Evolutionary conservation across 768 basidiomycete genomes (phyloP), one percentile per base, ranked within the genome.

Genomic region (Leucogyrophana mollusca): DNA sequence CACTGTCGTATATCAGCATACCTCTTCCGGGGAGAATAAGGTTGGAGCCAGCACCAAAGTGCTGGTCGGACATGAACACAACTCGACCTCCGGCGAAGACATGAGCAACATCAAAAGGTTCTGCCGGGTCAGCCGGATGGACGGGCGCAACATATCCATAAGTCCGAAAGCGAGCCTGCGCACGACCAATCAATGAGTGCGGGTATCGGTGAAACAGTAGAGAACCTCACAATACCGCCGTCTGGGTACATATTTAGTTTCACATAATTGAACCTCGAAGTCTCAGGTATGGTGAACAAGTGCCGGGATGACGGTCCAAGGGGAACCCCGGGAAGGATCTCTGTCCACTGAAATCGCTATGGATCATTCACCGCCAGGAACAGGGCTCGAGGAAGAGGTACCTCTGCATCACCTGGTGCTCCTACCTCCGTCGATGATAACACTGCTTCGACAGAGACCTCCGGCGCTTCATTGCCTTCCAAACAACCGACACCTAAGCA

Each of bases 221-320:
- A 20, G 38, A 38, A 22, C 14, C 40, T 70, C 60, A 93, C 94
- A 61, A 98, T 93, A 3, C 96, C 96, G 33, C 96, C 96, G 58
- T 99, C 96, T 3, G 96, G 96, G 68, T 93, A 92, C 81, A 95
- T 94, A 55, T 87, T 84, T 18, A 99, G 80, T 66, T 90, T 96
- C 48, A 99, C 83, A 64, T 87, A 88, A 51, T 85, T 94, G 46
- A 78, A 74, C 10, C 66, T 59, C 2, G 61, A 46, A 1, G 80
- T 79, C 10, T 72, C 60, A 13, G 81, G 60, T 34, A 94, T 74
- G 49, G 78, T 78, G 76, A 97, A 98, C 25, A 97, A 74, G 64
- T 99, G 96, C 44, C 86, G 77, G n/a, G 87, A 84, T 51, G 77
- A 82, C 7, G 96, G 95, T 3, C 90, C 89, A 21, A 97, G 74